phyloP scores from a whole-genome alignment of 345 rosid genomes.

The Eucalyptus pumila region DNA sequence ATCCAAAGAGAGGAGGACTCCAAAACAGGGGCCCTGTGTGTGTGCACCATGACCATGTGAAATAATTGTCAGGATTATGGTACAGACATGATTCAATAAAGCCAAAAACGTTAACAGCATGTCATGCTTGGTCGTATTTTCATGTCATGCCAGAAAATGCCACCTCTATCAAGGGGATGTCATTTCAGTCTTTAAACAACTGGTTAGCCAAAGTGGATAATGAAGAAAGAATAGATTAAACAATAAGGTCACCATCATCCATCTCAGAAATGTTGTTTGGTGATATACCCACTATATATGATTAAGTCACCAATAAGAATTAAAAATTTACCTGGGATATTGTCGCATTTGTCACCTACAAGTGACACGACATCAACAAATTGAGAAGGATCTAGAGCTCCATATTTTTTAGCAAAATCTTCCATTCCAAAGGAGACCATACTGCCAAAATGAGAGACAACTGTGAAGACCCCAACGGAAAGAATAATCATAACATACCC shows the following conservation, averaged over 20 bases:
- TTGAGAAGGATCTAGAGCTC: conserved; percentile 66
- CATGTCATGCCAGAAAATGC: neutral
- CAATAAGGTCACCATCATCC: neutral
- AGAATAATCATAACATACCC: neutral
- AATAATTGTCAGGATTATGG: neutral
- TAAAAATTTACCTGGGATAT: conserved; percentile 64
- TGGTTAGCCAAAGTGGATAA: neutral
- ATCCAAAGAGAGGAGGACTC: neutral
- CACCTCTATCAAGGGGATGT: neutral
- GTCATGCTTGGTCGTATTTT: neutral
- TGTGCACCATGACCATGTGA: neutral
- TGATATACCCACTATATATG: neutral
- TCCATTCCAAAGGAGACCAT: conserved; percentile 93
- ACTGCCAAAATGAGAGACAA: conserved; percentile 20
- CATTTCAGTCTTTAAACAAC: neutral
- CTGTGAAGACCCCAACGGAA: neutral
- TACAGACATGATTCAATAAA: neutral
- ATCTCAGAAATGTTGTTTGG: neutral
- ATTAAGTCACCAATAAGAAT: neutral
- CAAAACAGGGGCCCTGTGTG: neutral
- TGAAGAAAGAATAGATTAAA: neutral
- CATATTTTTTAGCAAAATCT: conserved; percentile 75
- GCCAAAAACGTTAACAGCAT: neutral
- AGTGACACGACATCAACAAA: conserved; percentile 80
- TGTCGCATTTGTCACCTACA: conserved; percentile 77